Percentiles rank a stretch among this genome's conserved stretches.
Evolutionary conservation across 2,329 filamentous ascomycete species (phyloP).

Genomic region (Scedosporium apiospermum): DNA sequence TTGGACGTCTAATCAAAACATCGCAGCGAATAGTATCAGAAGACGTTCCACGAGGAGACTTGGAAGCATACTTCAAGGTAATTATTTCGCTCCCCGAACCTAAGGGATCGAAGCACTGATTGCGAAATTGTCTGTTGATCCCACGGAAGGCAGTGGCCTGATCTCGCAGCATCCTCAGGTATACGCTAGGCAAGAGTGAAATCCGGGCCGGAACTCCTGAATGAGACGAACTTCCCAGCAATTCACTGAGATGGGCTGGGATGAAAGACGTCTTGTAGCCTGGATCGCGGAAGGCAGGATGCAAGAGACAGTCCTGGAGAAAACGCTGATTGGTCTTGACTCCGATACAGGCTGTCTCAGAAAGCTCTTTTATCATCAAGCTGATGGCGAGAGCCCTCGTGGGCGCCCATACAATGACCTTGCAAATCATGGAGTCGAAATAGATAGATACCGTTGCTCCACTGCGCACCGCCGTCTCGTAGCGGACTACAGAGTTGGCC

Average conservation of each 20-base stretch:
- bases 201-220: no score
- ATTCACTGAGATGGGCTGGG: slow-evolving; percentile 49
- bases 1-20: no score
- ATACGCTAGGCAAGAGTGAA: no score
- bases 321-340: slow-evolving; percentile 61
- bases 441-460: slow-evolving; percentile 30
- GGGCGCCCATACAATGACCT: slow-evolving; percentile 33
- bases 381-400: slow-evolving; percentile 23
- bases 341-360: slow-evolving; percentile 29
- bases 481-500: slow-evolving; percentile 19
- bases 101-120: no score
- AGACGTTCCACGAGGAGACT: no score
- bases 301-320: slow-evolving; percentile 53
- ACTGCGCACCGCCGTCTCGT: slow-evolving; percentile 29
- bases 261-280: slow-evolving; percentile 63
- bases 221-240: slow-evolving; percentile 39
- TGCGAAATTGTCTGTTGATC: no score
- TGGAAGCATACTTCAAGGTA: no score
- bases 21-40: no score
- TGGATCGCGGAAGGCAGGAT: slow-evolving; percentile 51
- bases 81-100: no score
- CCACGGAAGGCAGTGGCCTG: no score
- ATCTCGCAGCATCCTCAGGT: no score
- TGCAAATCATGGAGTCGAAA: slow-evolving; percentile 37
- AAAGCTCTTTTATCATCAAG: slow-evolving; percentile 22